Percentiles rank a stretch among this genome's conserved stretches.
These are phyloP conservation scores for Ceratocystis alfenasii DNA, from an alignment of 2,329 filamentous ascomycete species.

Conservation along the genomic window DNA sequence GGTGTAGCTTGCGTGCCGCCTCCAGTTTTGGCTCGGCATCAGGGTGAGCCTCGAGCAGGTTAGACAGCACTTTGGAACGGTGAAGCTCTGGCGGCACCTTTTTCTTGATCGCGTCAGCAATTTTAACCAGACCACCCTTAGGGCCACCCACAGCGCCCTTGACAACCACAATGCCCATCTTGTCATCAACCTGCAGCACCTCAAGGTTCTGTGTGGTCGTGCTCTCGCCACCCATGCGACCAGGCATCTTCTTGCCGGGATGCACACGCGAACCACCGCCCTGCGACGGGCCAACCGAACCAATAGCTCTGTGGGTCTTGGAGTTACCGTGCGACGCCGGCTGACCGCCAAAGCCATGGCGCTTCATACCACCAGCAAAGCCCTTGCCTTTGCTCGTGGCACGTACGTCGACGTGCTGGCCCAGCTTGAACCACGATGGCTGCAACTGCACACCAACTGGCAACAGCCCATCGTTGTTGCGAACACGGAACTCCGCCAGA, in stretches of 20 bases:
- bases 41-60: conserved; percentile 34
- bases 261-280: conserved; percentile 84
- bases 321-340: conserved; percentile 90
- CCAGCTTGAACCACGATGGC: conserved; percentile 83
- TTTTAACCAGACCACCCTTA: conserved; percentile 69
- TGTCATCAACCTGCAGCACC: conserved; percentile 75
- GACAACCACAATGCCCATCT: conserved; percentile 78
- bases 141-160: conserved; percentile 79
- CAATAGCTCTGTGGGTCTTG: conserved; percentile 82
- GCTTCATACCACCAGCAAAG: conserved; percentile 96
- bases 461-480: conserved; percentile 57
- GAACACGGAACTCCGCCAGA: conserved; percentile 79
- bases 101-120: conserved; percentile 89
- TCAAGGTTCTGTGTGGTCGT: conserved; percentile 86
- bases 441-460: conserved; percentile 62
- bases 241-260: conserved; percentile 96
- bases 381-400: conserved; percentile 76
- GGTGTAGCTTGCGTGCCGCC: conserved; percentile 39
- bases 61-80: conserved; percentile 15
- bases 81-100: conserved; percentile 40
- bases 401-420: conserved; percentile 80
- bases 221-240: conserved; percentile 81
- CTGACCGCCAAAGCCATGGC: conserved; percentile 80
- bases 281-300: conserved; percentile 79
- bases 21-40: conserved; percentile 37